A percentile compares a stretch with the other conserved stretches of the same genome.
phyloP scores from a whole-genome alignment of 495 filamentous ascomycete genomes.

The Extremus antarcticus region DNA sequence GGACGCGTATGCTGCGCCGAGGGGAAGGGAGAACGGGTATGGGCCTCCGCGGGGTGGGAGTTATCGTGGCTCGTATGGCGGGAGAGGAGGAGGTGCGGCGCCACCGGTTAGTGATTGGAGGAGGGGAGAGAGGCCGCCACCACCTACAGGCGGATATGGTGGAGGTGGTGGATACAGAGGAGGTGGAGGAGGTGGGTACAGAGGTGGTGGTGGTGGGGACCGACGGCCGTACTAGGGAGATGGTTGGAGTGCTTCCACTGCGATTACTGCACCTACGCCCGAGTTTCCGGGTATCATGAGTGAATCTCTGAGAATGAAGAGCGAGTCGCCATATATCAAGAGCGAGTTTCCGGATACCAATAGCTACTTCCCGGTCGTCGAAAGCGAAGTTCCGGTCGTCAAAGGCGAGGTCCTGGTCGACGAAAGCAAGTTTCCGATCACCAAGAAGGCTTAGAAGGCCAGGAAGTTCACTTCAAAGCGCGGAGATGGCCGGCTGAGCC shows the following conservation, averaged over 20 bases:
- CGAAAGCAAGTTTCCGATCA: too few relatives aligned
- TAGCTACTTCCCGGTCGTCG: too few relatives aligned
- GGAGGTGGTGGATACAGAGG: background rate
- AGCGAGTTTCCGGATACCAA: too few relatives aligned
- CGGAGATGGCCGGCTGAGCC: too few relatives aligned
- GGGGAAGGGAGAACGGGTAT: conserved; percentile 17
- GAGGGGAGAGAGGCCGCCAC: conserved; percentile 44
- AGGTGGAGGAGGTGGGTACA: background rate
- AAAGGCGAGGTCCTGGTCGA: too few relatives aligned
- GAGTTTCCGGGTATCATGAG: background rate
- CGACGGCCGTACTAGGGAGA: background rate
- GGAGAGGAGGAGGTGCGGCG: conserved; percentile 16
- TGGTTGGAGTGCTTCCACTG: background rate
- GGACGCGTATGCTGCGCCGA: background rate
- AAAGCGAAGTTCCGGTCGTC: too few relatives aligned
- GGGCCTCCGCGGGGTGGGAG: conserved; percentile 31
- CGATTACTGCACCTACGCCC: background rate
- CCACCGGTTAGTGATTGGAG: conserved; percentile 47
- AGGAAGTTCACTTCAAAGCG: too few relatives aligned
- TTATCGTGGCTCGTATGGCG: conserved; percentile 24
- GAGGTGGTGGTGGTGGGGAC: background rate
- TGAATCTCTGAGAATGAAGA: background rate
- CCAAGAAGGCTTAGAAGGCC: too few relatives aligned
- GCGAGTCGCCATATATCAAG: too few relatives aligned
- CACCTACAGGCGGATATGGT: background rate